Base-by-base conservation (phyloP, 257 asterid genomes). In the Gentiana macrophylla region DNA sequence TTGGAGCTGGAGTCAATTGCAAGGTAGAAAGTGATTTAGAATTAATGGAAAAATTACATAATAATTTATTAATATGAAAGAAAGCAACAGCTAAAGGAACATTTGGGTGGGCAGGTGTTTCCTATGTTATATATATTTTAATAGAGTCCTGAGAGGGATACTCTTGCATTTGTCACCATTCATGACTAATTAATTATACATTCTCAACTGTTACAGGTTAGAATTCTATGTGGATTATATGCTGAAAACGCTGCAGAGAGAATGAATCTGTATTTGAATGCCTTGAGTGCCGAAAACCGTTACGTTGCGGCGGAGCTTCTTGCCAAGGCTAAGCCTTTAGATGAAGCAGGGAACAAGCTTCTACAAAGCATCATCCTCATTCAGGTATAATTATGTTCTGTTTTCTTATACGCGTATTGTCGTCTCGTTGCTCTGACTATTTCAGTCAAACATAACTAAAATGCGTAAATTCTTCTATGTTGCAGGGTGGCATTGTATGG, bases 401-500 rank as follows among this genome's bases (percentile, higher is more conserved):
- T 24, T 24, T 24, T 24, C 24, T 0, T 24, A 24, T 24, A 24
- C 24, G 24, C 24, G 1, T 24, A 24, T 24, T 24, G 24, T 24
- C 33, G 7, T 33, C 53, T 24, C 24, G 24, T 24, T 24, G 1
- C 24, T 24, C 24, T 24, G 24, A 24, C 24, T 24, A 24, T 24
- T 24, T 24, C 24, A 24, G 24, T 24, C 24, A 24, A 24, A 24
- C 24, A 24, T 24, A 24, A 24, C 24, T 24, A 24, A 24, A 24
- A 24, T 24, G 24, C 24, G 24, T 37, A 6, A 3, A 10, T 15
- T 33, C 34, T 6, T 9, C 2, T 32, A 11, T 6, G 12, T 49
- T 60, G 8, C 70, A 86, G 95, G 84, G 73, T 9, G 93, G 85
- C 2, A n/a, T 83, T 66, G 37, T 56, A 50, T 80, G 93, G 89